Evolutionary conservation across 495 filamentous ascomycete species (phyloP).

Genomic region (Staphylotrichum tortipilum): DNA sequence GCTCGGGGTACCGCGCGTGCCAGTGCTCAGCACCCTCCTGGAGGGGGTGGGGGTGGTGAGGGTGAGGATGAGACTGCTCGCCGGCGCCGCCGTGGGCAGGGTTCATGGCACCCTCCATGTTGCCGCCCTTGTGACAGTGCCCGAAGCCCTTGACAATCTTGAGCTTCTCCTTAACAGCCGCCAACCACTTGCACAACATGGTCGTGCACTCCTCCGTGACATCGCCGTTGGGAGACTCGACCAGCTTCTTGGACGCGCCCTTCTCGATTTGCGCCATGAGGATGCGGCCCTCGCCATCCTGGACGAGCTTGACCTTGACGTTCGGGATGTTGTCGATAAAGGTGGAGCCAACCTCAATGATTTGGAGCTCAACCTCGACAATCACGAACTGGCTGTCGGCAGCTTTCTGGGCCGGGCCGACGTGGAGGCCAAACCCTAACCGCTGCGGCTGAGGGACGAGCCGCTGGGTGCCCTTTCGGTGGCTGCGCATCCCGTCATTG

Average conservation of each 20-base stretch:
- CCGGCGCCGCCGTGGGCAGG: neutral
- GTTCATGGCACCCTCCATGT: conserved; percentile 4
- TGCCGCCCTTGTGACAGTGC: conserved; percentile 15
- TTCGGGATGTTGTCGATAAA: conserved; percentile 40
- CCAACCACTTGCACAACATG: conserved; percentile 39
- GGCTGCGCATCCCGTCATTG: conserved; percentile 15
- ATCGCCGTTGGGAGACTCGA: conserved; percentile 10
- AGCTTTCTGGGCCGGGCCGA: conserved; percentile 18
- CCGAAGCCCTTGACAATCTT: conserved; percentile 22
- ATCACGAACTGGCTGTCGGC: conserved; percentile 29
- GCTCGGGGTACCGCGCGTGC: conserved; percentile 13
- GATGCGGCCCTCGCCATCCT: conserved; percentile 33
- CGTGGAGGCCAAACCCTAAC: conserved; percentile 33
- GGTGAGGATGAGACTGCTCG: conserved; percentile 13
- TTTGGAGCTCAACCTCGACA: conserved; percentile 37
- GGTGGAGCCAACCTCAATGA: conserved; percentile 40
- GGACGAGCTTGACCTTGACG: conserved; percentile 37
- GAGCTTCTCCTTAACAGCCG: conserved; percentile 33
- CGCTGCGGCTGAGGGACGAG: conserved; percentile 15
- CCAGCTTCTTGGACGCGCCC: conserved; percentile 8
- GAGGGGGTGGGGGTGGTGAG: conserved; percentile 8
- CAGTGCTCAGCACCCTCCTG: neutral
- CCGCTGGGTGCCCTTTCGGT: conserved; percentile 11
- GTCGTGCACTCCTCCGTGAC: conserved; percentile 36
- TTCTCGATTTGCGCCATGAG: conserved; percentile 32